Base-by-base conservation (phyloP, 2,329 filamentous ascomycete genomes). In the Xylaria sp. region DNA sequence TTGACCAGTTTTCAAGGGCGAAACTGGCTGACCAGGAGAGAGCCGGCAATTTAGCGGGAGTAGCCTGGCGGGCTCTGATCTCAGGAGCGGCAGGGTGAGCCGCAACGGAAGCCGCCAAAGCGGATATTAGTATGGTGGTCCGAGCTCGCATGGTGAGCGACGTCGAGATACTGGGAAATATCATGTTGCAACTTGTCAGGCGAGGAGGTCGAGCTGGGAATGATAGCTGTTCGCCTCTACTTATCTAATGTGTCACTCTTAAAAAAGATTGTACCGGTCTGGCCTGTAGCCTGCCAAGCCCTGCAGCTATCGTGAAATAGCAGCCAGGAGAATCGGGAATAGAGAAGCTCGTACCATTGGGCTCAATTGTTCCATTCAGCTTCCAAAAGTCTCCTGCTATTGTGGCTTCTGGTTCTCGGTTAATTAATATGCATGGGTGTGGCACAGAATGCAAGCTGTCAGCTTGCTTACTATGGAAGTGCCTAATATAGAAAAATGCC, bases 11-110 rank as follows among this genome's bases (percentile, higher is more conserved):
- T n/a, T n/a, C n/a, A n/a, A n/a, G n/a, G n/a, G n/a, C n/a, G n/a
- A n/a, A n/a, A n/a, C n/a, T n/a, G n/a, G n/a, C n/a, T 15, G 3
- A 8, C 63, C 63, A 66, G 39, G 55, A 65, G n/a, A 65, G 55
- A 34, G 12, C 63, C 34, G 44, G 15, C 34, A 41, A 9, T n/a
- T 20, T 41, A 18, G 4, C 32, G 18, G 55, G 9, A 28, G 28
- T 28, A 32, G 55, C 37, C n/a, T 59, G 54, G 37, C 63, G 63
- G 54, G 63, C 32, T 6, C 28, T 28, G 25, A 28, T 28, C 2
- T 32, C 48, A 32, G 55, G 15, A 6, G 44, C 23, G 18, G 63
- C 15, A 37, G 63, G 55, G 23, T 46, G 63, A 54, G 55, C 55
- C 15, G 37, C 48, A n/a, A 44, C 63, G 8, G 48, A 65, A 59